These are phyloP conservation scores for Umbellularia californica DNA, from an alignment of 164 flowering plant genomes.

Conservation along the genomic window DNA sequence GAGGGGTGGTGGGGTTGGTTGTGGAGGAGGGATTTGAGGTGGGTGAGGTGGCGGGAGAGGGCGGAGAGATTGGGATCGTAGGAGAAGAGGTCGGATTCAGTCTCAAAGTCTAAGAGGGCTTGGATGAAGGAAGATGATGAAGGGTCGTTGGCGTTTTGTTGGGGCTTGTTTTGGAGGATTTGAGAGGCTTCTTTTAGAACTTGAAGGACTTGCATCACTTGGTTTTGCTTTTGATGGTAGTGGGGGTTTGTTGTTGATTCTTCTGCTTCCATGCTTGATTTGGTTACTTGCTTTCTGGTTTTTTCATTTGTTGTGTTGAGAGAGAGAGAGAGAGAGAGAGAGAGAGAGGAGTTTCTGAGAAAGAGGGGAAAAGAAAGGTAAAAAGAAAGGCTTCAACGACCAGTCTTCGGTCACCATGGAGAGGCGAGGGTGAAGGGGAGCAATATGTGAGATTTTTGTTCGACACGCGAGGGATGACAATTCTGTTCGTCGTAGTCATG, in stretches of 20 bases:
- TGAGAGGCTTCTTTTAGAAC: constrained; percentile 76
- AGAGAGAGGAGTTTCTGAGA: no score
- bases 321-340: no score
- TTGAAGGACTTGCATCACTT: constrained; percentile 50
- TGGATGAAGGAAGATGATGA: constrained; percentile 46
- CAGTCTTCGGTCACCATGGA: no score
- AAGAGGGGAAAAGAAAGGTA: no score
- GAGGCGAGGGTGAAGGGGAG: no score
- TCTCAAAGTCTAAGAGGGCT: constrained; percentile 59
- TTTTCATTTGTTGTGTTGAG: neutral
- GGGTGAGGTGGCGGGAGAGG: constrained; percentile 43
- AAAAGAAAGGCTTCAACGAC: no score
- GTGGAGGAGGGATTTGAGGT: constrained; percentile 38
- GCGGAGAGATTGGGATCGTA: constrained; percentile 55
- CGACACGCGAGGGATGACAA: no score
- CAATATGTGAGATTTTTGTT: no score
- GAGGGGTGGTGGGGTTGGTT: constrained; percentile 19
- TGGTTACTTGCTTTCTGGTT: neutral
- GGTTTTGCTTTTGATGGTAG: neutral
- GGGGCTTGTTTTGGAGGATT: constrained; percentile 42
- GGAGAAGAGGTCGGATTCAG: constrained; percentile 42
- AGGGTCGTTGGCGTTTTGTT: constrained; percentile 15
- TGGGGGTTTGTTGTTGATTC: neutral
- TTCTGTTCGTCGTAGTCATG: no score
- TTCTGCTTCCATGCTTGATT: neutral